Evolutionary conservation across 108 stramenopile genomes (phyloP), one percentile per base, ranked within the genome.

Genomic region (Discostella pseudostelligera): DNA sequence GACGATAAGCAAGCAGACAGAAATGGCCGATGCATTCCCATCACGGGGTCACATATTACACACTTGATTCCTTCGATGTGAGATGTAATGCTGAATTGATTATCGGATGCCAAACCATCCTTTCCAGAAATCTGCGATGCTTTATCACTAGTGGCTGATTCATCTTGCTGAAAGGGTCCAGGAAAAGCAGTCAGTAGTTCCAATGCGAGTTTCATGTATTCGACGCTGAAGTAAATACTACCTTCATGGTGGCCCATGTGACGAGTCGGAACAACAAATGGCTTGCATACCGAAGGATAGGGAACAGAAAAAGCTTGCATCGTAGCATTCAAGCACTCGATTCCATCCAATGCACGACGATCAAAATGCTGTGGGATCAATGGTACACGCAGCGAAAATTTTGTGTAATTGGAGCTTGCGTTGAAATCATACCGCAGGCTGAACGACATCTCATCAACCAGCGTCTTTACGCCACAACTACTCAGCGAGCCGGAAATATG

Each of bases 361-460:
- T 56, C 59, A 29, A 69, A 64, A 51, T 72, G 75, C 2, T 70
- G 21, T 28, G 65, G 49, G 13, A 74, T 72, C 75, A 84, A 79
- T 8, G 90, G 87, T 17, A 87, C 72, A 28, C 73, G 42, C 0
- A 85, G 43, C 11, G 83, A 55, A 54, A 83, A 72, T 46, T 54
- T 67, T 28, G 68, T 70, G 59, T 84, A 84, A 32, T 87, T 83
- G n/a, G 59, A 62, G 3, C 39, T 39, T 49, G 67, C 73, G 60
- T 86, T 85, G 55, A 43, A 84, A 47, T 87, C 85, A 59, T 85
- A 72, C 17, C 78, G 73, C 6, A 90, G 44, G 4, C 83, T 87
- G 62, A 90, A 84, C 3, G 89, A 89, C 48, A 94, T 59, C 1
- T 81, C 85, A 48, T 94, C 88, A 22, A 94, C 50, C 9, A 93